Base-by-base conservation (phyloP, 2,329 filamentous ascomycete species). In the Gnomoniopsis smithogilvyi region DNA sequence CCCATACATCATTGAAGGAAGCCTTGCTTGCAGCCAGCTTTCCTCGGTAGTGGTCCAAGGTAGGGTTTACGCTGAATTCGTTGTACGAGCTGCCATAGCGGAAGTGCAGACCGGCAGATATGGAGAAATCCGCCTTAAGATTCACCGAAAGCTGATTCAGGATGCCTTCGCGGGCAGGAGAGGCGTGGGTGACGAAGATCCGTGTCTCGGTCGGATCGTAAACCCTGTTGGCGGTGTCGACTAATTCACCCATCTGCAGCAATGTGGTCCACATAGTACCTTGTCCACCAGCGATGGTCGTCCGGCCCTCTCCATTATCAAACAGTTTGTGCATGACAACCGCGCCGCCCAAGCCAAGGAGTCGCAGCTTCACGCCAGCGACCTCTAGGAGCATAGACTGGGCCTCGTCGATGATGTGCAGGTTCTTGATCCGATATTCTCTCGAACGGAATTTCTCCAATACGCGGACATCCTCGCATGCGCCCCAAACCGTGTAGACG, bases 311-410 rank as follows among this genome's bases (percentile, higher is more conserved):
- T 56, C 95, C 95, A 67, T 99, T 99, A 74, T 99, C 95, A 70
- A 99, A 99, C 19, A 99, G 85, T 82, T 99, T 99, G 82, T 99
- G 95, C 92, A 99, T 99, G 61, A 99, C 95, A 6, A 99, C 94
- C 7, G 95, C 95, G 68, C 95, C 95, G 65, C 95, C 95, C 36
- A 99, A 82, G 63, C 95, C 95, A 33, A 99, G 85, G 52, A 99
- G 83, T 69, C 95, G 90, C 64, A 99, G 86, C 83, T 98, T 98
- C 57, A 99, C 92, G 59, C 95, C 95, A 58, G 94, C 95, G 62
- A 98, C 82, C 76, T 99, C 95, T 59, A 99, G 83, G 66, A 99
- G 81, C 80, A 96, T 91, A 41, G 95, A 98, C 73, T 94, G 94
- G 55, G 95, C 93, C 80, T 99, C 95, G 66, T 99, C 95, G 68